Evolutionary conservation across 768 basidiomycete genomes (phyloP).

Genomic region (Dentipellis sp.): DNA sequence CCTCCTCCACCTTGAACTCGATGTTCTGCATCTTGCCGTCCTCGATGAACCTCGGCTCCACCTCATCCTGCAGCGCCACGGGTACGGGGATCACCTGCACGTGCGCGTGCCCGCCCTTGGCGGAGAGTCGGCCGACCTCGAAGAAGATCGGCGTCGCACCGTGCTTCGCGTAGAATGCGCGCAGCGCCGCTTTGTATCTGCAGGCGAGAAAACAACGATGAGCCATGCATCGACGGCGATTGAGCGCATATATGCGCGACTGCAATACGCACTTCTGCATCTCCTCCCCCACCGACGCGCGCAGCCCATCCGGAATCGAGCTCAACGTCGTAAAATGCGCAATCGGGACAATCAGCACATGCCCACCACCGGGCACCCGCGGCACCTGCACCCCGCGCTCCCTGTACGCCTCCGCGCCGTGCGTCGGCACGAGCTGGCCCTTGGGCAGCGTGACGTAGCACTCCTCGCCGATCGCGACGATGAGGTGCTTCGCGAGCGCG

Average conservation of each 20-base stretch:
- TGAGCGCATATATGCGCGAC: not conserved
- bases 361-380: conserved; percentile 87
- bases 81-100: conserved; percentile 82
- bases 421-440: conserved; percentile 86
- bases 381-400: conserved; percentile 19
- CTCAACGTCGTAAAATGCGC: conserved; percentile 86
- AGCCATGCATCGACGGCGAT: not conserved
- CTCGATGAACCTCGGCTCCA: conserved; percentile 64
- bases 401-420: conserved; percentile 36
- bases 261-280: conserved; percentile 49
- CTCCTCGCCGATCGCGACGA: conserved; percentile 88
- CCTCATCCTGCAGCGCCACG: conserved; percentile 42
- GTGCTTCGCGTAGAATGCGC: conserved; percentile 61
- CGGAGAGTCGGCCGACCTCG: conserved; percentile 76
- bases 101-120: conserved; percentile 92
- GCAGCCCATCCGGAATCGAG: conserved; percentile 72
- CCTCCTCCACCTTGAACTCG: conserved; percentile 66
- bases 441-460: conserved; percentile 96
- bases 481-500: conserved; percentile 87
- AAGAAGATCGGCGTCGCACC: conserved; percentile 66
- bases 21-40: conserved; percentile 61
- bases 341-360: conserved; percentile 90
- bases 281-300: conserved; percentile 68
- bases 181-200: conserved; percentile 76
- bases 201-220: too few species aligned